A percentile compares a stretch with the other conserved stretches of the same genome.
phyloP scores from a whole-genome alignment of 2,329 filamentous ascomycete species.

The Hypomyces perniciosus region DNA sequence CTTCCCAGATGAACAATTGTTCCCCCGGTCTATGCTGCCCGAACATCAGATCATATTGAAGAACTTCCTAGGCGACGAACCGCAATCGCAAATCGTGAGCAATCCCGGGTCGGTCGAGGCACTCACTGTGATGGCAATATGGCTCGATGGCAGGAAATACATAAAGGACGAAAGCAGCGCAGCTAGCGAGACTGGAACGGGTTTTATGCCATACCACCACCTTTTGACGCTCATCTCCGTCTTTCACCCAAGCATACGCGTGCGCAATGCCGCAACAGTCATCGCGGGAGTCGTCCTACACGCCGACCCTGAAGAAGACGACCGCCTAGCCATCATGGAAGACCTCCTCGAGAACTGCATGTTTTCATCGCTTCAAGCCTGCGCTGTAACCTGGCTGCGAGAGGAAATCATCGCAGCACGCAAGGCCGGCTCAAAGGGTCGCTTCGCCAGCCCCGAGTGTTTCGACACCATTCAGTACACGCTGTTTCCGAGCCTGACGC shows the following conservation, averaged over 20 bases:
- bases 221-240: conserved; percentile 50
- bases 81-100: conserved; percentile 41
- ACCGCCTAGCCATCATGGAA: conserved; percentile 55
- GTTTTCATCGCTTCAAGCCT: conserved; percentile 56
- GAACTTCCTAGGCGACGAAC: conserved; percentile 46
- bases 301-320: conserved; percentile 52
- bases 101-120: conserved; percentile 54
- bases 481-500: conserved; percentile 52
- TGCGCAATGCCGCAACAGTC: conserved; percentile 49
- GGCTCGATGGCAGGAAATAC: conserved; percentile 47
- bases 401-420: conserved; percentile 52
- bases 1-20: conserved; percentile 48
- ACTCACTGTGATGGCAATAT: conserved; percentile 53
- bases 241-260: conserved; percentile 49
- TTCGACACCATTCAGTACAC: conserved; percentile 56
- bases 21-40: conserved; percentile 56
- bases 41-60: conserved; percentile 51
- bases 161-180: conserved; percentile 27
- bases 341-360: conserved; percentile 61
- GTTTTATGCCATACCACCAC: conserved; percentile 57
- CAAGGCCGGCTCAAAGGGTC: conserved; percentile 25
- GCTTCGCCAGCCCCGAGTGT: conserved; percentile 49
- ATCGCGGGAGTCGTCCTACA: conserved; percentile 52
- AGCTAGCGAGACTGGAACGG: conserved; percentile 29
- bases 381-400: conserved; percentile 57